phyloP scores from a whole-genome alignment of 768 basidiomycete species.

The Collybiopsis confluens region DNA sequence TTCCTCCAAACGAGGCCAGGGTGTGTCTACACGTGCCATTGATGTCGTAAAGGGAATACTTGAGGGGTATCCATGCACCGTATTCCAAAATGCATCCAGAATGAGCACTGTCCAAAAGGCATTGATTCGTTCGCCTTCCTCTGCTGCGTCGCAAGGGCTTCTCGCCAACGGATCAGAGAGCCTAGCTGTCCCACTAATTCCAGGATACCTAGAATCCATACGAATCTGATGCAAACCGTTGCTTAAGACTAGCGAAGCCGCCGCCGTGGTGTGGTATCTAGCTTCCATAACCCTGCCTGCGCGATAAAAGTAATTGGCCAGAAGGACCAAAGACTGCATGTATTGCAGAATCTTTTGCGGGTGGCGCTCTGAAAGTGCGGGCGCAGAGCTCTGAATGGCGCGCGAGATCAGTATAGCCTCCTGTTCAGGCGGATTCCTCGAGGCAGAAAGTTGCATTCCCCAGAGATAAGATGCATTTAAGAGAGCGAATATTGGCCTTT shows the following conservation, averaged over 20 bases:
- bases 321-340: constrained; percentile 48
- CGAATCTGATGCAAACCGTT: not conserved
- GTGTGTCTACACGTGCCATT: constrained; percentile 26
- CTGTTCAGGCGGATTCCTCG: constrained; percentile 19
- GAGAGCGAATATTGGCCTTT: constrained; percentile 20
- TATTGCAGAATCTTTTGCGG: constrained; percentile 34
- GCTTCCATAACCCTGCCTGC: constrained; percentile 42
- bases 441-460: constrained; percentile 25
- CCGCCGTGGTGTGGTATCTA: constrained; percentile 44
- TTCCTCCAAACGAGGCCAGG: constrained; percentile 27
- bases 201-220: constrained; percentile 4
- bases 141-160: constrained; percentile 28
- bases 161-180: constrained; percentile 22
- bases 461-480: constrained; percentile 36
- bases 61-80: constrained; percentile 37
- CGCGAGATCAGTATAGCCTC: constrained; percentile 35
- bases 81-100: constrained; percentile 50
- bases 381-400: constrained; percentile 33
- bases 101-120: constrained; percentile 62
- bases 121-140: constrained; percentile 64
- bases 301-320: constrained; percentile 49
- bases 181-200: constrained; percentile 16
- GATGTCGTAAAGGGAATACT: constrained; percentile 37
- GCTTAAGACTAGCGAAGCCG: constrained; percentile 35
- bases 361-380: constrained; percentile 34